These are phyloP conservation scores for Globisporangium nagaii DNA, from an alignment of 352 stramenopile species.

Conservation along the genomic window DNA sequence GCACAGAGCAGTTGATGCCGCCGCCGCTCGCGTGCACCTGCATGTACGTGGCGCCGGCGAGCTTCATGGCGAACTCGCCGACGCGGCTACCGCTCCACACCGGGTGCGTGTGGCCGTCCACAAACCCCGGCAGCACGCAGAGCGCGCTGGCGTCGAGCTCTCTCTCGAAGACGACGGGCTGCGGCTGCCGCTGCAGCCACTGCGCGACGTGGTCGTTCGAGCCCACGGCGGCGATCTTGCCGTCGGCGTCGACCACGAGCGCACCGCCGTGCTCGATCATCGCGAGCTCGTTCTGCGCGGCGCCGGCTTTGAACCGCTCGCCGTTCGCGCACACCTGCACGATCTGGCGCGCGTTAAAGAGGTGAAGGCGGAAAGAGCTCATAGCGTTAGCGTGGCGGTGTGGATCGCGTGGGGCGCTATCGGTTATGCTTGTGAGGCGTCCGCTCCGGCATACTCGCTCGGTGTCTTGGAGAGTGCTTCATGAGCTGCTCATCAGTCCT, in stretches of 20 bases:
- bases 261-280: conserved; percentile 56
- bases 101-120: conserved; percentile 81
- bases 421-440: not conserved
- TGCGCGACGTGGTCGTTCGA: conserved; percentile 43
- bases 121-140: conserved; percentile 71
- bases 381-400: conserved; percentile 16
- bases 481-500: not conserved
- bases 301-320: conserved; percentile 61
- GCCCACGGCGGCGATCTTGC: conserved; percentile 62
- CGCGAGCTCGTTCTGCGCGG: conserved; percentile 53
- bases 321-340: conserved; percentile 65
- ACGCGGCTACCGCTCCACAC: conserved; percentile 83
- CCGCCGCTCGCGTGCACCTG: conserved; percentile 62
- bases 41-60: conserved; percentile 83
- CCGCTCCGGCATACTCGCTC: not conserved
- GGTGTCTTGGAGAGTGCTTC: no score
- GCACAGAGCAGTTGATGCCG: conserved; percentile 78
- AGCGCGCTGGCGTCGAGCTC: conserved; percentile 62
- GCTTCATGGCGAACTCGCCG: conserved; percentile 86
- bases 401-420: not conserved
- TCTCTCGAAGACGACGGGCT: conserved; percentile 64
- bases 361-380: conserved; percentile 68
- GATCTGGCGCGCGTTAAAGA: conserved; percentile 58
- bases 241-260: conserved; percentile 44
- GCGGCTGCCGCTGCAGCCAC: conserved; percentile 46